phyloP scores from a whole-genome alignment of 805 yeast species.

The Sugiyamaella qingdaonensis region DNA sequence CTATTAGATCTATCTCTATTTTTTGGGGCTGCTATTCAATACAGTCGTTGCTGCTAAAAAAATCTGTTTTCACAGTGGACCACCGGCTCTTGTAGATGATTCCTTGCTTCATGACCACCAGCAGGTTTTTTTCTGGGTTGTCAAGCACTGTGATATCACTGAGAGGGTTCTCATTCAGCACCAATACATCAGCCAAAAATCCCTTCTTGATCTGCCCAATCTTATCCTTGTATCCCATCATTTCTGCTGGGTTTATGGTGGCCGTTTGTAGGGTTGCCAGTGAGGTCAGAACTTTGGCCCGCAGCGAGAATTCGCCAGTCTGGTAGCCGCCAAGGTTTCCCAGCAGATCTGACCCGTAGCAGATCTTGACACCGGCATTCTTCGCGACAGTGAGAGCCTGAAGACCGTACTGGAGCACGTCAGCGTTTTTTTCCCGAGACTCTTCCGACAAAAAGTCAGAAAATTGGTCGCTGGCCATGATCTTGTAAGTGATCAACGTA shows the following conservation, averaged over 20 bases:
- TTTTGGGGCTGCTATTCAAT: background rate
- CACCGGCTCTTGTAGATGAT: conserved; percentile 5
- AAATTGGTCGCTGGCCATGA: conserved; percentile 5
- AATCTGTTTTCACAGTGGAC: background rate
- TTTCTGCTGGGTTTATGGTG: conserved; percentile 5
- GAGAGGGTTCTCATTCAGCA: conserved; percentile 2
- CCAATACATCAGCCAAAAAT: conserved; percentile 1
- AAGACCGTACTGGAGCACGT: conserved; percentile 1
- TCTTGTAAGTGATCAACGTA: conserved; percentile 3
- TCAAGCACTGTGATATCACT: conserved; percentile 4
- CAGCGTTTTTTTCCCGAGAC: background rate
- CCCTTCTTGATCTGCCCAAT: conserved; percentile 8
- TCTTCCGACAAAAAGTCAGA: conserved; percentile 1
- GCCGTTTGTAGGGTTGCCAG: conserved; percentile 4
- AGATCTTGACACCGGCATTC: conserved; percentile 2
- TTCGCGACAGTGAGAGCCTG: conserved; percentile 1
- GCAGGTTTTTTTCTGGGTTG: background rate
- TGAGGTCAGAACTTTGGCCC: background rate
- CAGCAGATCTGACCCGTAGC: conserved; percentile 4
- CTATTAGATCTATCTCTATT: background rate
- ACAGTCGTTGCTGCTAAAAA: background rate
- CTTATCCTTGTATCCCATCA: conserved; percentile 1
- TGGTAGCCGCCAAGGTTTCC: conserved; percentile 3
- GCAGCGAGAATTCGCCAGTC: conserved; percentile 3
- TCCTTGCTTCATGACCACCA: conserved; percentile 3